Conservation (phyloP, 805 yeast genomes). For the Yarrowia bubula region DNA sequence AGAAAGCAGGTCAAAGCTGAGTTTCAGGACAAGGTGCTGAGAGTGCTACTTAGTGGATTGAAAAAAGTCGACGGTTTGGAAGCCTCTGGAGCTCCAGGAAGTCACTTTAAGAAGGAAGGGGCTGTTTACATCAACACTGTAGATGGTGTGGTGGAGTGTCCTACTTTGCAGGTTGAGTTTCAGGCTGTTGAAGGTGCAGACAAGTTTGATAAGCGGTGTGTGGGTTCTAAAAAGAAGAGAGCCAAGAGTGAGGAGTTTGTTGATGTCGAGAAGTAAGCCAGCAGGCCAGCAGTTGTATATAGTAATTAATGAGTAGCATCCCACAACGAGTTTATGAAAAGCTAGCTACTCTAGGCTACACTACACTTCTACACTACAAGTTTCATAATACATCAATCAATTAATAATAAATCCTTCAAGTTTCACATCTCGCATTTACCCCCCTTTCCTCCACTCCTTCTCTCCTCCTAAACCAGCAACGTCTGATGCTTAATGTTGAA, state of each 20-base stretch:
- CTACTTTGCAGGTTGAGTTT: slow-evolving; percentile 43
- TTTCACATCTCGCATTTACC: background rate
- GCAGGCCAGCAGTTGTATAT: background rate
- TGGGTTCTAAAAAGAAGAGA: slow-evolving; percentile 67
- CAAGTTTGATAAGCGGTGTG: slow-evolving; percentile 63
- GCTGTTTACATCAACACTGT: background rate
- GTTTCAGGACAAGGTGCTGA: background rate
- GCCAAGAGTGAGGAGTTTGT: slow-evolving; percentile 45
- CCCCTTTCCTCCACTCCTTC: background rate
- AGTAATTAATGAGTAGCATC: too few species aligned
- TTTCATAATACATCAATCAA: slow-evolving; percentile 46
- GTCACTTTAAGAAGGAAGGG: background rate
- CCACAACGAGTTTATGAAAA: too few species aligned
- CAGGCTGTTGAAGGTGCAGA: slow-evolving; percentile 47
- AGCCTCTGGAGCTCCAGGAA: background rate
- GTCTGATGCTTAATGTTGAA: slow-evolving; percentile 50
- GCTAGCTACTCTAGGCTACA: too few species aligned
- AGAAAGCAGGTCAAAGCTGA: slow-evolving; percentile 9
- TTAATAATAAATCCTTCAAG: background rate
- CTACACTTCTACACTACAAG: background rate
- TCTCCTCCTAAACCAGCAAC: slow-evolving; percentile 27
- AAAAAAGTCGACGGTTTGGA: slow-evolving; percentile 1
- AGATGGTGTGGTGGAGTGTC: slow-evolving; percentile 3
- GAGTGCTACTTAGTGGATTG: background rate
- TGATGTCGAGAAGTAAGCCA: background rate